These are phyloP conservation scores for Pyrus bretschneideri DNA, from an alignment of 306 rosid species.

Conservation along the genomic window DNA sequence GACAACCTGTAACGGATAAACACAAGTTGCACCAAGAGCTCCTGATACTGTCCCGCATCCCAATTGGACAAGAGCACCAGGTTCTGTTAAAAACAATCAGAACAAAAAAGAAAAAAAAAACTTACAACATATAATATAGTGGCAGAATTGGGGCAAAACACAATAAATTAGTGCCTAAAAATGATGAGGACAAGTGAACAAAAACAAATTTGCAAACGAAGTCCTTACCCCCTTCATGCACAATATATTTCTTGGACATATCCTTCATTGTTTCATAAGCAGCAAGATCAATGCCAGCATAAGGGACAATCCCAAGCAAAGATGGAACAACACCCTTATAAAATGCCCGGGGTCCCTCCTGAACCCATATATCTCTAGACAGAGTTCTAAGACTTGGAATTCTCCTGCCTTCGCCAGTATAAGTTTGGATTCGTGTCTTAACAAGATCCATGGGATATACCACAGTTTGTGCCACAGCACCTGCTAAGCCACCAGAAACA, in stretches of 20 bases:
- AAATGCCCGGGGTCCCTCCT: conserved; percentile 81
- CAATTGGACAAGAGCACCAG: conserved; percentile 77
- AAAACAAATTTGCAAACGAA: neutral
- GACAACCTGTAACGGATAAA: conserved; percentile 79
- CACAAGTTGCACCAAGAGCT: conserved; percentile 88
- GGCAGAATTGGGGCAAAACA: conserved; percentile 25
- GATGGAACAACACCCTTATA: conserved; percentile 80
- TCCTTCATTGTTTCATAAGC: conserved; percentile 81
- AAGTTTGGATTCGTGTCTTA: conserved; percentile 70
- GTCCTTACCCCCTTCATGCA: conserved; percentile 50
- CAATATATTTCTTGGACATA: conserved; percentile 63
- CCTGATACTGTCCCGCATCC: conserved; percentile 93
- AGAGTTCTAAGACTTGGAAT: conserved; percentile 50
- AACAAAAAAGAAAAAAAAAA: conserved; percentile 16
- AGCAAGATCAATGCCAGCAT: conserved; percentile 90
- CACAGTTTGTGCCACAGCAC: conserved; percentile 80
- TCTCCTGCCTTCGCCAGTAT: conserved; percentile 44
- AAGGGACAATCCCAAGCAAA: conserved; percentile 78
- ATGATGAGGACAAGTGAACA: neutral
- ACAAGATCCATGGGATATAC: conserved; percentile 88
- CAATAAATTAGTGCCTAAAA: neutral
- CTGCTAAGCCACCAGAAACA: conserved; percentile 81
- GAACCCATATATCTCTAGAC: conserved; percentile 67
- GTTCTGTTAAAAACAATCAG: conserved; percentile 32
- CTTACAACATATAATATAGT: conserved; percentile 17